Evolutionary conservation across 345 rosid genomes (phyloP).

Genomic region (Rhodamnia argentea): DNA sequence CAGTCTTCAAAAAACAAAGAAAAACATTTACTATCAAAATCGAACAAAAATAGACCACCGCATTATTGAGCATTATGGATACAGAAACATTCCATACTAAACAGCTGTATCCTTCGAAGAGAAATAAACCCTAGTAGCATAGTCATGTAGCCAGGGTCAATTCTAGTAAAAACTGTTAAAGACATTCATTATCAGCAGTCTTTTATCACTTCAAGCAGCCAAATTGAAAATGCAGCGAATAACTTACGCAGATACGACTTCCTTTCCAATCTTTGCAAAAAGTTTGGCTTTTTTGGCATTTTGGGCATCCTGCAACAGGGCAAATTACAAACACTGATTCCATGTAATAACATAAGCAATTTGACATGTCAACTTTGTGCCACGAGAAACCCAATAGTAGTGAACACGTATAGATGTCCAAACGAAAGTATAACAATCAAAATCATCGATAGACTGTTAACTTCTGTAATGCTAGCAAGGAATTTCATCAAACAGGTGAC

Average conservation of each 20-base stretch:
- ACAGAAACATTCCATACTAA: neutral
- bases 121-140: neutral
- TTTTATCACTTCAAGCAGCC: neutral
- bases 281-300: conserved; percentile 83
- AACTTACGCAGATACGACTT: conserved; percentile 90
- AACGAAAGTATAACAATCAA: neutral
- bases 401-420: neutral
- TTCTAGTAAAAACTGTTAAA: neutral
- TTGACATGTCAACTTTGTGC: neutral
- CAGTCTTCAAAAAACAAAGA: neutral
- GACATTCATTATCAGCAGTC: neutral
- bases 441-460: neutral
- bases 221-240: neutral
- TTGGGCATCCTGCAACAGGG: conserved; percentile 58
- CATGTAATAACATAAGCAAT: neutral
- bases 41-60: neutral
- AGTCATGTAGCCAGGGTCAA: neutral
- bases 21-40: neutral
- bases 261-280: conserved; percentile 71
- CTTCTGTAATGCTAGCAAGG: neutral
- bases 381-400: neutral
- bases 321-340: conserved; percentile 4
- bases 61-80: neutral
- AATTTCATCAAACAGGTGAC: neutral
- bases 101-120: neutral